phyloP scores from a whole-genome alignment of 2,329 filamentous ascomycete species.

The Madurella fahalii region DNA sequence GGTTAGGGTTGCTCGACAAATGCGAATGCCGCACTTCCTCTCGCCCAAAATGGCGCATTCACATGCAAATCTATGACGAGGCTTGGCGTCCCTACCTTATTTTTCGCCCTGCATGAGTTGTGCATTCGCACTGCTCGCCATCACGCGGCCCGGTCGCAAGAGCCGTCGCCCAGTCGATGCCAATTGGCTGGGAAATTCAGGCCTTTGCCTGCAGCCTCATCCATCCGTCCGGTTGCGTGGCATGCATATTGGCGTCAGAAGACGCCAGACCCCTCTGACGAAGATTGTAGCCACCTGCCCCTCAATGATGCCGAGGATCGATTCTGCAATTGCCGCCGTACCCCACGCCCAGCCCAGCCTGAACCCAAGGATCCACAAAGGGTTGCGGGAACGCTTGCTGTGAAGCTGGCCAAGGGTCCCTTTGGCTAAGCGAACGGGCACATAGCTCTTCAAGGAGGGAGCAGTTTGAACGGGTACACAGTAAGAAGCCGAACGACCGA shows the following conservation, averaged over 20 bases:
- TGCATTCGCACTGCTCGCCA: neutral
- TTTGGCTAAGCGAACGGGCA: conserved; percentile 1
- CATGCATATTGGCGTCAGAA: neutral
- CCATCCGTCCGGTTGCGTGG: conserved; percentile 10
- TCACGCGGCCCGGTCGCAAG: neutral
- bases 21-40: neutral
- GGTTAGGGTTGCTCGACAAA: conserved; percentile 4
- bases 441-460: neutral
- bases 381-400: neutral
- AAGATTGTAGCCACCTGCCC: conserved; percentile 1
- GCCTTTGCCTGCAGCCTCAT: neutral
- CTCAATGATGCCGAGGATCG: conserved; percentile 16
- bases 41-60: conserved; percentile 11
- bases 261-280: no score
- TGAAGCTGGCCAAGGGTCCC: neutral
- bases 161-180: neutral
- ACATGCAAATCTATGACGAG: conserved; percentile 7
- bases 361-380: neutral
- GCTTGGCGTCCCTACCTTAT: conserved; percentile 11
- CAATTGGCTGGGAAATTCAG: conserved; percentile 2
- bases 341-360: conserved; percentile 6
- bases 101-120: neutral
- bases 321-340: neutral
- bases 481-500: neutral
- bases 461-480: neutral